phyloP scores from a whole-genome alignment of 202 grass and related monocot species.

The Setaria italica region DNA sequence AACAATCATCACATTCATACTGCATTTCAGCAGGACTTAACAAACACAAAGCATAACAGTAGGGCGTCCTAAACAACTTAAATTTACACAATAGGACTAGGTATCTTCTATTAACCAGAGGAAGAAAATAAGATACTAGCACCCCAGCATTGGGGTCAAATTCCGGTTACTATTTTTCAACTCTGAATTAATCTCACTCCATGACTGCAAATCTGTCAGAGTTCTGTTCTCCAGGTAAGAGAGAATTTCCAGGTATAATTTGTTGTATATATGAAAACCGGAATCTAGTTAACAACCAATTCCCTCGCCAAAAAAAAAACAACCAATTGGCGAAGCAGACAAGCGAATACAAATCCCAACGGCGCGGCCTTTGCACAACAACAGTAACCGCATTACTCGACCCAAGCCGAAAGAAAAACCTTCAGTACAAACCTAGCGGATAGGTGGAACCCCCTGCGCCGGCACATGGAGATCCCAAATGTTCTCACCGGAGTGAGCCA shows the following conservation, averaged over 20 bases:
- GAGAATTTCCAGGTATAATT: not conserved
- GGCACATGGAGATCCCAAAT: not conserved
- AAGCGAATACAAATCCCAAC: not conserved
- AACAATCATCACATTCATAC: not conserved
- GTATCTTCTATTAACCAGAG: not conserved
- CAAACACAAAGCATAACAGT: not conserved
- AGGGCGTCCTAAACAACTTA: not conserved
- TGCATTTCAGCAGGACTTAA: not conserved
- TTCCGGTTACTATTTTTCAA: not conserved
- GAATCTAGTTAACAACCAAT: not conserved
- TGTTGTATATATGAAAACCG: not conserved
- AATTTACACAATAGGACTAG: not conserved
- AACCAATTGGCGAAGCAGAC: not conserved
- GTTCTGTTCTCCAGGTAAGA: not conserved
- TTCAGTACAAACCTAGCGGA: not conserved
- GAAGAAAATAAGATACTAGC: not conserved
- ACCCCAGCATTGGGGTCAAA: not conserved
- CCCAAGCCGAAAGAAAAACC: not conserved
- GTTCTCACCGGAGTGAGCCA: not conserved
- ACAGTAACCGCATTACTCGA: not conserved
- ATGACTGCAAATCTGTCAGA: not conserved
- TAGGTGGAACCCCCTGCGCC: conserved; percentile 4
- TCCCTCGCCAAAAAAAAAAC: too few species aligned
- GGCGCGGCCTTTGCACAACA: not conserved
- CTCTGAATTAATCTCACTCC: not conserved